Conservation (phyloP, 306 rosid species). For the Inga laurina region DNA sequence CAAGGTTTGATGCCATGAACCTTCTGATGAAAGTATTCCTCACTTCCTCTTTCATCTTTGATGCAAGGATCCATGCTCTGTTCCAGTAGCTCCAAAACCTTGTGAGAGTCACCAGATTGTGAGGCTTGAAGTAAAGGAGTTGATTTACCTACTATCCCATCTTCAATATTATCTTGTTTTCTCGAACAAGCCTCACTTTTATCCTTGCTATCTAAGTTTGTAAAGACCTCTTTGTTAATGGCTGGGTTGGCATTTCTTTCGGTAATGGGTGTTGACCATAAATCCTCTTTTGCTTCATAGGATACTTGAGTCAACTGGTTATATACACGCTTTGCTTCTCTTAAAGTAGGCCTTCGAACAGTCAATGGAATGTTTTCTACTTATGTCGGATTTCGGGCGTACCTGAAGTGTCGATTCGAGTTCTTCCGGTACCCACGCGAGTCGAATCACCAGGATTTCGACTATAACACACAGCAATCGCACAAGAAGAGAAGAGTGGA, state of each 20-base stretch:
- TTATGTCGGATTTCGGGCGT: no score
- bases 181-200: constrained; percentile 47
- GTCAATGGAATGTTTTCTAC: constrained; percentile 71
- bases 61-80: constrained; percentile 82
- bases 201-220: constrained; percentile 35
- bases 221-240: constrained; percentile 31
- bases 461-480: no score
- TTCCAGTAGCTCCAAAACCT: constrained; percentile 79
- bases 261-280: constrained; percentile 23
- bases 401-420: no score
- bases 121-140: constrained; percentile 88
- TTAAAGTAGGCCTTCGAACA: constrained; percentile 80
- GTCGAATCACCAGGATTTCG: no score
- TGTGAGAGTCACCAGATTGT: constrained; percentile 48
- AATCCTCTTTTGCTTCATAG: constrained; percentile 49
- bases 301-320: constrained; percentile 69
- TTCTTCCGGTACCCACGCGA: no score
- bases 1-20: constrained; percentile 88
- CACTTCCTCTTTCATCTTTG: constrained; percentile 86
- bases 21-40: constrained; percentile 83
- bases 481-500: no score
- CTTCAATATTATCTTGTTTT: constrained; percentile 43
- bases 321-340: constrained; percentile 80
- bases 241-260: constrained; percentile 32
- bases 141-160: constrained; percentile 40